Evolutionary conservation across 1,284 basidiomycete species (phyloP).

Genomic region (Volvariella surrecta): DNA sequence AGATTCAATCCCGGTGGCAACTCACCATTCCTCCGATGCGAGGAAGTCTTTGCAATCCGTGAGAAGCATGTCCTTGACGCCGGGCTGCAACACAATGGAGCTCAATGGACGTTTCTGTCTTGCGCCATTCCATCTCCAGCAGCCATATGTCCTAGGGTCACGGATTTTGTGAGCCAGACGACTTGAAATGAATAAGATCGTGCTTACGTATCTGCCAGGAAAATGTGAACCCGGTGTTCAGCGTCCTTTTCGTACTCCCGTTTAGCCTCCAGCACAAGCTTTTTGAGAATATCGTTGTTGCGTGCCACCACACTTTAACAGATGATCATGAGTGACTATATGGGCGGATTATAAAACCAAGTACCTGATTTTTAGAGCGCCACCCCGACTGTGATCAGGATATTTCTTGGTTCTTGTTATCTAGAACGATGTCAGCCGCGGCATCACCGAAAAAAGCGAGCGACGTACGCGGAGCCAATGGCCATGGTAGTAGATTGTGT

Average conservation of each 20-base stretch:
- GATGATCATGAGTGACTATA: conserved; percentile 11
- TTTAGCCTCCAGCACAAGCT: conserved; percentile 76
- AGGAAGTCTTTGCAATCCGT: conserved; percentile 80
- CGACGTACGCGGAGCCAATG: conserved; percentile 71
- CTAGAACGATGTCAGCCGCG: conserved; percentile 28
- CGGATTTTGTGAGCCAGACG: conserved; percentile 8
- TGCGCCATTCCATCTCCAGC: conserved; percentile 82
- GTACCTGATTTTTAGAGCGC: conserved; percentile 73
- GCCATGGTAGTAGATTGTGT: conserved; percentile 79
- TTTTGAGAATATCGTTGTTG: conserved; percentile 78
- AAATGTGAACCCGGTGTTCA: conserved; percentile 80
- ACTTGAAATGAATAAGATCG: conserved; percentile 7
- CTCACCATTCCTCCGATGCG: conserved; percentile 74
- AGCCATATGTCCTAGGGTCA: conserved; percentile 47
- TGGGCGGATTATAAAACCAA: conserved; percentile 5
- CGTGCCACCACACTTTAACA: conserved; percentile 67
- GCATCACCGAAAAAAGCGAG: conserved; percentile 8
- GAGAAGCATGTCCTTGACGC: conserved; percentile 81
- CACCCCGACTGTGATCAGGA: conserved; percentile 62
- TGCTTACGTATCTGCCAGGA: conserved; percentile 76
- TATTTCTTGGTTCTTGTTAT: conserved; percentile 71
- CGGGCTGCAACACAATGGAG: conserved; percentile 77
- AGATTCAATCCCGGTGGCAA: conserved; percentile 14
- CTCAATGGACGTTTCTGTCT: conserved; percentile 81
- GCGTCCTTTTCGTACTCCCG: conserved; percentile 82